A percentile compares a stretch with the other conserved stretches of the same genome.
These are phyloP conservation scores for Carallia brachiata DNA, from an alignment of 345 rosid genomes.

Conservation along the genomic window DNA sequence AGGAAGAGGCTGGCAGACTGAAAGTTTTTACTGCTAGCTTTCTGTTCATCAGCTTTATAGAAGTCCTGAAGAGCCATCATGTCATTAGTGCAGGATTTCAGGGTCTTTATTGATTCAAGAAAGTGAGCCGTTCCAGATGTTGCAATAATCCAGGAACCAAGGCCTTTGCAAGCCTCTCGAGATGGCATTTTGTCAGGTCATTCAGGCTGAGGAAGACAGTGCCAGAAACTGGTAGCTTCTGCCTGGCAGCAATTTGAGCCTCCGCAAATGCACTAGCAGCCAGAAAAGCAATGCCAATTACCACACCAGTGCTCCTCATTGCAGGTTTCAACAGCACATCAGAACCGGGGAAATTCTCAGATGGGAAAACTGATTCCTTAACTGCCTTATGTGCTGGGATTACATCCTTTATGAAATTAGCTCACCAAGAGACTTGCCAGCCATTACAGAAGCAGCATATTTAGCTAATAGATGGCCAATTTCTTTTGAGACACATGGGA, in stretches of 20 bases:
- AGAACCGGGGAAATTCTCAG: constrained; percentile 89
- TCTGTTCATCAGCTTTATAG: constrained; percentile 40
- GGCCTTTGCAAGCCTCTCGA: constrained; percentile 69
- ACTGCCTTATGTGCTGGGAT: constrained; percentile 78
- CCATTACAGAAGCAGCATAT: constrained; percentile 90
- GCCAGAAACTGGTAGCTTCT: constrained; percentile 78
- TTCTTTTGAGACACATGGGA: constrained; percentile 93
- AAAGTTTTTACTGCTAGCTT: constrained; percentile 31
- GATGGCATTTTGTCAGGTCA: constrained; percentile 81
- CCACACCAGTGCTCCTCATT: constrained; percentile 95
- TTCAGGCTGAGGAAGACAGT: constrained; percentile 85
- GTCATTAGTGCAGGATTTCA: constrained; percentile 54
- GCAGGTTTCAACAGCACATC: constrained; percentile 90
- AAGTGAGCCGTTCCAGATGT: constrained; percentile 93
- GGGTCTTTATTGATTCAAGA: constrained; percentile 53
- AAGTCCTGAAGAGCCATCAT: constrained; percentile 92
- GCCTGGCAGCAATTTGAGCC: constrained; percentile 73
- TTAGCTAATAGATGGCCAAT: constrained; percentile 90
- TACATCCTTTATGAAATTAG: constrained; percentile 69
- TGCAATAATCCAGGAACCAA: constrained; percentile 69
- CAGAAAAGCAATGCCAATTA: constrained; percentile 77
- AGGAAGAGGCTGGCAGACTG: constrained; percentile 39
- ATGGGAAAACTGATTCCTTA: constrained; percentile 94
- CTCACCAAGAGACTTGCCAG: constrained; percentile 72
- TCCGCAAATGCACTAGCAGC: constrained; percentile 78